These are phyloP conservation scores for Penicillium parvum DNA, from an alignment of 495 filamentous ascomycete genomes.

Conservation along the genomic window DNA sequence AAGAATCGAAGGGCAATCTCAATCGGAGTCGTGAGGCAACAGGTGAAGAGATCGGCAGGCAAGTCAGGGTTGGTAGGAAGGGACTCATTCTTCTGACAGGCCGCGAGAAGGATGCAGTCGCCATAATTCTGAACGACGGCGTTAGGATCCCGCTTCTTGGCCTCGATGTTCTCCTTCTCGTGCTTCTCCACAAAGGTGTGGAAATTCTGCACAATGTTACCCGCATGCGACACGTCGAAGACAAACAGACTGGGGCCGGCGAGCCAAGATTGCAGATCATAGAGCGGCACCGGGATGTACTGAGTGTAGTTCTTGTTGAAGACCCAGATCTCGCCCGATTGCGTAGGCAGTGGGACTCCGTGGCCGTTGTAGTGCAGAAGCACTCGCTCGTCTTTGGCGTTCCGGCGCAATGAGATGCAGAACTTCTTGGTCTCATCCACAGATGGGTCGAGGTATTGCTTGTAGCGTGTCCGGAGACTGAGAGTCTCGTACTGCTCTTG, in stretches of 20 bases:
- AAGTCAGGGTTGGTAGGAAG: conserved; percentile 95
- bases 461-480: conserved; percentile 90
- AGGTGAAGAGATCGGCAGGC: conserved; percentile 93
- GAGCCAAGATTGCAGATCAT: conserved; percentile 94
- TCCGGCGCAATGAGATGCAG: conserved; percentile 79
- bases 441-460: conserved; percentile 92
- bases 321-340: conserved; percentile 97
- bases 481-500: conserved; percentile 95
- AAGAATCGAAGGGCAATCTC: conserved; percentile 95
- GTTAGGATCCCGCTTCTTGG: conserved; percentile 65
- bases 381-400: conserved; percentile 91
- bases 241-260: conserved; percentile 94
- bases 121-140: conserved; percentile 63
- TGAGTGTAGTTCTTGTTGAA: conserved; percentile 99
- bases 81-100: conserved; percentile 82
- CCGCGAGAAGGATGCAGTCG: conserved; percentile 88
- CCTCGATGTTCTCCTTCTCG: conserved; percentile 74
- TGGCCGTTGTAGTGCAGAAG: conserved; percentile 98
- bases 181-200: conserved; percentile 93
- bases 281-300: conserved; percentile 95
- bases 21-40: conserved; percentile 93
- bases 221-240: conserved; percentile 94
- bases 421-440: conserved; percentile 97
- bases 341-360: conserved; percentile 93
- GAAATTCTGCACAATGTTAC: conserved; percentile 92